Percentiles rank a stretch among this genome's conserved stretches.
These are phyloP conservation scores for Fusarium sp. DNA, from an alignment of 2,329 filamentous ascomycete genomes.

Conservation along the genomic window DNA sequence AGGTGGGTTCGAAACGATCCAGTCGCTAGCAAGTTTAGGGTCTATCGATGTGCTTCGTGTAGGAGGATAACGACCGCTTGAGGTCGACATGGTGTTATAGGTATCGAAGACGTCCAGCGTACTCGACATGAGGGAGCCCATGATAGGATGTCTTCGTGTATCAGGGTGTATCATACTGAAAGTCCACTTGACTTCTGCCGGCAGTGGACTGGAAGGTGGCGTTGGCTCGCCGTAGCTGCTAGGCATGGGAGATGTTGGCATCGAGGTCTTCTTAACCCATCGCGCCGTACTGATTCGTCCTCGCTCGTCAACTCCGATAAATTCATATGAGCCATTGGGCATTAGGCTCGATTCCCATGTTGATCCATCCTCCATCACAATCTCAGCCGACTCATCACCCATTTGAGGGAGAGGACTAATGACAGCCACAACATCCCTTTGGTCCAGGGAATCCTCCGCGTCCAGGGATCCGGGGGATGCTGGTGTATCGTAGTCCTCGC, in stretches of 20 bases:
- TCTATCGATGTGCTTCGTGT: slow-evolving; percentile 51
- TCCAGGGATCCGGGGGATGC: slow-evolving; percentile 49
- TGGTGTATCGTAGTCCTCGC: slow-evolving; percentile 69
- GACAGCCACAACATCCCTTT: slow-evolving; percentile 71
- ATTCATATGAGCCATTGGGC: slow-evolving; percentile 72
- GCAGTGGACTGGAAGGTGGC: slow-evolving; percentile 41
- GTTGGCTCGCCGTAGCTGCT: slow-evolving; percentile 35
- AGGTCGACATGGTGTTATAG: slow-evolving; percentile 68
- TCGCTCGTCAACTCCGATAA: slow-evolving; percentile 67
- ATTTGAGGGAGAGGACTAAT: slow-evolving; percentile 68
- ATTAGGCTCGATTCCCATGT: slow-evolving; percentile 67
- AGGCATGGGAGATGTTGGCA: slow-evolving; percentile 32
- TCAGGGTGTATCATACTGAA: slow-evolving; percentile 81
- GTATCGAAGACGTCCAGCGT: slow-evolving; percentile 76
- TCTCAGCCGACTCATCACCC: slow-evolving; percentile 67
- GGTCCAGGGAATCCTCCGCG: slow-evolving; percentile 59
- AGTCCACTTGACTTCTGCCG: slow-evolving; percentile 69
- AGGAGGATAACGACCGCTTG: slow-evolving; percentile 61
- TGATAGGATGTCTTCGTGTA: slow-evolving; percentile 76
- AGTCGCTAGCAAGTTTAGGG: slow-evolving; percentile 34
- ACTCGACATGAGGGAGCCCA: slow-evolving; percentile 73
- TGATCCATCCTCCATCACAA: slow-evolving; percentile 72
- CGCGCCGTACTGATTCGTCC: slow-evolving; percentile 71
- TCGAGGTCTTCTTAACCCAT: slow-evolving; percentile 69
- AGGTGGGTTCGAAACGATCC: slow-evolving; percentile 33